Evolutionary conservation across 371 early-diverging fungal genomes (phyloP), one percentile per base, ranked within the genome.

Genomic region (Capniomyces stellatus): DNA sequence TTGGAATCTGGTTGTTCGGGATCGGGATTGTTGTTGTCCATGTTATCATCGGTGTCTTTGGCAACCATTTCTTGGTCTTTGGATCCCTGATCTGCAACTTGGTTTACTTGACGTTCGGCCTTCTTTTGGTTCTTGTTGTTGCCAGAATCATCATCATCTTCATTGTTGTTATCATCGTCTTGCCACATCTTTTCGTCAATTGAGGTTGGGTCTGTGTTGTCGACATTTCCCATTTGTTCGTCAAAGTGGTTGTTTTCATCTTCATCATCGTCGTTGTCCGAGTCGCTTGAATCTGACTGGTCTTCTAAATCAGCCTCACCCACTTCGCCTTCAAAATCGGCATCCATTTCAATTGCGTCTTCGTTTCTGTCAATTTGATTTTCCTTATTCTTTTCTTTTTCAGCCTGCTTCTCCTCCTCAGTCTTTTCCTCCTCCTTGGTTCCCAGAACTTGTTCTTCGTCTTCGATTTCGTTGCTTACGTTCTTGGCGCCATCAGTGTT

Each of bases 131-230:
- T 76, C 44, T 76, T 68, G 31, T 76, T 67, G 28, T 71, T 65
- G 21, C 65, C 70, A 24, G 73, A 67, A 0, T 69, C 62, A 29
- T 82, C 79, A 24, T 79, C 72, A 49, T 77, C 74, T 46, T 79
- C 76, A n/a, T 81, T 75, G 24, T 82, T 80, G 19, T 75, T 76
- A 30, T 85, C 82, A 27, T 89, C 82, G 57, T 87, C 92, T 35
- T 82, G 84, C 98, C 98, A 97, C 78, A 97, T 77, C 75, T 92
- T 89, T 58, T 95, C 92, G 59, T 97, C 98, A 22, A 97, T 80
- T 2, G 85, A 86, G 52, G 92, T 85, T 0, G 87, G 87, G 54
- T 87, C 81, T 56, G 87, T 79, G 29, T 80, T 77, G 57, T 90
- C 91, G 1, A 90, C 76, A 51, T 92, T 82, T 23, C 92, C 93